Conservation (phyloP, 352 stramenopile genomes). For the Globisporangium parvum region DNA sequence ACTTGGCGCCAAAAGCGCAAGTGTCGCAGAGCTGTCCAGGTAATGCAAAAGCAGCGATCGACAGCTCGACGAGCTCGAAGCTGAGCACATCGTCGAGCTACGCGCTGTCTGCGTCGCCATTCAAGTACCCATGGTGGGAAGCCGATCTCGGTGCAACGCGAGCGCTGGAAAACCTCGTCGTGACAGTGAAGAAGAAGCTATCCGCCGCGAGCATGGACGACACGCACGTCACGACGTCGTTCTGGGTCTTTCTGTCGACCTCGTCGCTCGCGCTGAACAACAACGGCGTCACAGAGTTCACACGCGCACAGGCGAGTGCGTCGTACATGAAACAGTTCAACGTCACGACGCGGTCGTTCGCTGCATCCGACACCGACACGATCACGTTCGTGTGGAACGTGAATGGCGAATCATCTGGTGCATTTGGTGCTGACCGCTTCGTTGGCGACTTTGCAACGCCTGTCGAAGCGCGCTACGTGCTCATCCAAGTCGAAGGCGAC, state of each 20-base stretch:
- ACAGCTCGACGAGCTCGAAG: constrained; percentile 26
- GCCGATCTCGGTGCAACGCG: constrained; percentile 26
- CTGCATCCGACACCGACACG: constrained; percentile 28
- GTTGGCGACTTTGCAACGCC: constrained; percentile 24
- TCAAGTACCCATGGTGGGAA: constrained; percentile 62
- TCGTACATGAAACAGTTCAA: constrained; percentile 30
- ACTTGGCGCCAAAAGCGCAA: constrained; percentile 26
- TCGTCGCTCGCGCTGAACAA: constrained; percentile 24
- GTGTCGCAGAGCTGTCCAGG: constrained; percentile 45
- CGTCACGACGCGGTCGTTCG: constrained; percentile 36
- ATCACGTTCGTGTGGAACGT: constrained; percentile 54
- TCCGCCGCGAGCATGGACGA: constrained; percentile 22
- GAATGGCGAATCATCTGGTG: constrained; percentile 30
- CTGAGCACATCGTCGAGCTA: constrained; percentile 39
- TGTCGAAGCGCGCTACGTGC: constrained; percentile 34
- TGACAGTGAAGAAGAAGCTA: constrained; percentile 40
- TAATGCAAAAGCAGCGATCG: constrained; percentile 41
- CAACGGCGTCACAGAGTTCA: constrained; percentile 30
- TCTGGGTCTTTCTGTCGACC: constrained; percentile 52
- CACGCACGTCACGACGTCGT: constrained; percentile 22
- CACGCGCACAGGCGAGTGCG: constrained; percentile 16
- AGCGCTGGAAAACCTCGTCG: constrained; percentile 42
- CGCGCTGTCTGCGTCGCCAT: constrained; percentile 37
- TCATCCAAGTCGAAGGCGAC: constrained; percentile 49
- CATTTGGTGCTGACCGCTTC: constrained; percentile 34